A percentile compares a stretch with the other conserved stretches of the same genome.
Evolutionary conservation across 306 rosid genomes (phyloP).

Genomic region (Fragaria nilgerrensis): DNA sequence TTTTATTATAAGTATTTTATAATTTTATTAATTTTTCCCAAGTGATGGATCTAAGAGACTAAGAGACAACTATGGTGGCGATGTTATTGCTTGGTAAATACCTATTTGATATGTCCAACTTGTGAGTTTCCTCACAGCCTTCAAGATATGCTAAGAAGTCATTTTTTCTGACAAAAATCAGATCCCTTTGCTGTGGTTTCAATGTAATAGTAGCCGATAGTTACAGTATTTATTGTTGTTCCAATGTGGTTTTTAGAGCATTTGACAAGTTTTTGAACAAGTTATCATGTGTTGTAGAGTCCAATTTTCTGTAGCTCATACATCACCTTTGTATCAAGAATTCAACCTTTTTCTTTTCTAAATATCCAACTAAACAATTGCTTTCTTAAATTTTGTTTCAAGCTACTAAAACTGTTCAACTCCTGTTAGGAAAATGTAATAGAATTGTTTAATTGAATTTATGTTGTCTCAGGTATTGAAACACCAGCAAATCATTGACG

Average conservation of each 20-base stretch:
- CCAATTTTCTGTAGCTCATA: background rate
- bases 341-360: background rate
- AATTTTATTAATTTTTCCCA: background rate
- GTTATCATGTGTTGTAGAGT: background rate
- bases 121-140: background rate
- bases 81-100: background rate
- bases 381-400: background rate
- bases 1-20: background rate
- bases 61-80: background rate
- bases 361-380: background rate
- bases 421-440: constrained; percentile 3
- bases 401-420: background rate
- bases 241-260: background rate
- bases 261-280: background rate
- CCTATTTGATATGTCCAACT: background rate
- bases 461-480: constrained; percentile 59
- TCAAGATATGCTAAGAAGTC: background rate
- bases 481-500: constrained; percentile 88
- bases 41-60: background rate
- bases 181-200: background rate
- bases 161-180: background rate
- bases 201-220: background rate
- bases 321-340: background rate
- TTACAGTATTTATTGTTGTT: background rate
- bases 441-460: background rate